Base-by-base conservation (phyloP, 305 asterid species). In the Fraxinus nigra region DNA sequence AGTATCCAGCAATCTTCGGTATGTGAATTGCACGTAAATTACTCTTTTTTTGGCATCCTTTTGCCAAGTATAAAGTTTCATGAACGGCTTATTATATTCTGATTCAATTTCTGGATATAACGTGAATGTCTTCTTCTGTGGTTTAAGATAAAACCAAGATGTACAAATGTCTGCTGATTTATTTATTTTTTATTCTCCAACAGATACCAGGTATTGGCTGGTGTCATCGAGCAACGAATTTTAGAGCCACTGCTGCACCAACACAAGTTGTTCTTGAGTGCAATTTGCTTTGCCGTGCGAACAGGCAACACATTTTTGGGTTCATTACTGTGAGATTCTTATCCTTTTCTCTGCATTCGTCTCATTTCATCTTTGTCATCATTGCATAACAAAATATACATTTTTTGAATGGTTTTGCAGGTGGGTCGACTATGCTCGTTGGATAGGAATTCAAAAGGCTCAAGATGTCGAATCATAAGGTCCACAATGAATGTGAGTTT, bases 371-470 rank as follows among this genome's bases (percentile, higher is more conserved):
- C 22, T 33, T 79, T 43, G 70, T 24, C 75, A 48, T 48, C 59
- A 46, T 8, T 37, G 75, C 24, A 13, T 40, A 72, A 80, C 34
- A 22, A 28, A 30, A 37, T 43, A 63, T 85, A 54, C 26, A 16
- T 8, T 18, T 54, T 54, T n/a, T 54, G 65, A 54, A 54, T n/a
- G 65, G 69, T 67, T 86, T 40, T 75, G 82, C 93, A 94, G 98
- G 90, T 94, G 98, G 98, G 98, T 93, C 65, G 97, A 93, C 73
- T 94, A 93, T 83, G 98, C 98, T 40, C 98, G 97, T 76, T 90
- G 88, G 70, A 82, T 93, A 7, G 98, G 98, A 74, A 87, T 94
- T 83, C 98, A 94, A 75, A 90, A 94, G 89, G 94, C 90, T 82
- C 91, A 82, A 1, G 89, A 86, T 1, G 73, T 81, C 46, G 92